Evolutionary conservation across 306 rosid species (phyloP), one percentile per base, ranked within the genome.

Genomic region (Sechiopsis laciniata): DNA sequence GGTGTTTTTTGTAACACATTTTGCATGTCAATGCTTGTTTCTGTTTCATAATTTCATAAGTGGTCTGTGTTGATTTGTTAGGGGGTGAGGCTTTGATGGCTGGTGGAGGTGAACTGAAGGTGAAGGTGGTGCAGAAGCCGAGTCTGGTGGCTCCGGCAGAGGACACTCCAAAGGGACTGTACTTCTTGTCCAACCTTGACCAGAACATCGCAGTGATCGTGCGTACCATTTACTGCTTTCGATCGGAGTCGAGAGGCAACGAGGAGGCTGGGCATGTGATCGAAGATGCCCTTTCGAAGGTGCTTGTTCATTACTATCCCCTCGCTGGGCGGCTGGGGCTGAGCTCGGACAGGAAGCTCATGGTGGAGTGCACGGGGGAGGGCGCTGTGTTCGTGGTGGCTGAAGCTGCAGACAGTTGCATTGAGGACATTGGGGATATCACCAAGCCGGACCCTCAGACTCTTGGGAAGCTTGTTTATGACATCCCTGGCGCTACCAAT

Each of bases 311-410:
- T 12, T 91, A 80, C 73, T 79, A 89, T 67, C 97, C 97, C 6
- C 73, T 85, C 69, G 94, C 94, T 0, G 97, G 99, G 0, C 71
- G 78, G 52, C 75, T 91, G 48, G 62, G 20, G 3, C 70, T 91
- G 61, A 86, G 97, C 80, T 2, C 85, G 3, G 92, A 94, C 70
- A 89, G 87, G 60, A 91, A 94, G 79, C 82, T 94, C 74, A 91
- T 89, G 17, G 95, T 94, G 78, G 86, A 89, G 29, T 85, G 90
- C 74, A 81, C 81, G 1, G 92, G 83, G 32, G 95, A 91, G 22
- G 99, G 99, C 57, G 96, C 92, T 0, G 78, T 87, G 0, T 94
- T 94, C 54, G 92, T 94, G 70, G 97, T 88, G 72, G 99, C 96
- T 26, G 88, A 91, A 84, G 37, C 37, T 3, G 96, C 97, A 6